These are phyloP conservation scores for Vicia villosa DNA, from an alignment of 306 rosid genomes.

Conservation along the genomic window DNA sequence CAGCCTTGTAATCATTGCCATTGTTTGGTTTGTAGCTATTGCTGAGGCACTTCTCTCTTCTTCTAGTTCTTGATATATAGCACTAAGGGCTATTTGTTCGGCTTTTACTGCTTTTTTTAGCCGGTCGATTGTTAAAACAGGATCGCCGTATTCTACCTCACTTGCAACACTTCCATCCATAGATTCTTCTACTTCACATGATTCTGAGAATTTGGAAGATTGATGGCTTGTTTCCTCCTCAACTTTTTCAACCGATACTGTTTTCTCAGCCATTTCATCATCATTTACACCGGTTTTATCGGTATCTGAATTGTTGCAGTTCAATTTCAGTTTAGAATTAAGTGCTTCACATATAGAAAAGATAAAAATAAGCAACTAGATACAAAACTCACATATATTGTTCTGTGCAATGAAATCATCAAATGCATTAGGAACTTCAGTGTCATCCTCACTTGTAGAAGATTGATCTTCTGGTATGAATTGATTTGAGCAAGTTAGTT, in stretches of 20 bases:
- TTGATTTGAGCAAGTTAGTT: conserved; percentile 34
- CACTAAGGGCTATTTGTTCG: conserved; percentile 58
- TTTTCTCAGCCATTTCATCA: conserved; percentile 33
- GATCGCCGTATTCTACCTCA: conserved; percentile 57
- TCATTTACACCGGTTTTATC: conserved; percentile 32
- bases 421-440: conserved; percentile 43
- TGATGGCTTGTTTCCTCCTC: conserved; percentile 40
- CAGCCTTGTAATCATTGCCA: conserved; percentile 92
- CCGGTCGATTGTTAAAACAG: conserved; percentile 46
- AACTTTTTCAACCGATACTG: conserved; percentile 29
- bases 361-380: background rate
- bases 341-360: conserved; percentile 8
- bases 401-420: conserved; percentile 48
- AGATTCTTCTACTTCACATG: conserved; percentile 48
- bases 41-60: conserved; percentile 93
- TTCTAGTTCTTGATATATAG: conserved; percentile 73
- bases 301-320: conserved; percentile 29
- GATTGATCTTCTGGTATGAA: conserved; percentile 45
- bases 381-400: conserved; percentile 46
- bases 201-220: conserved; percentile 43
- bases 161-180: conserved; percentile 56
- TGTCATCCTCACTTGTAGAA: conserved; percentile 44
- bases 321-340: conserved; percentile 4
- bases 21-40: conserved; percentile 78
- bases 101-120: conserved; percentile 52